Evolutionary conservation across 768 basidiomycete genomes (phyloP), one percentile per base, ranked within the genome.

Genomic region (Boletus insuetus): DNA sequence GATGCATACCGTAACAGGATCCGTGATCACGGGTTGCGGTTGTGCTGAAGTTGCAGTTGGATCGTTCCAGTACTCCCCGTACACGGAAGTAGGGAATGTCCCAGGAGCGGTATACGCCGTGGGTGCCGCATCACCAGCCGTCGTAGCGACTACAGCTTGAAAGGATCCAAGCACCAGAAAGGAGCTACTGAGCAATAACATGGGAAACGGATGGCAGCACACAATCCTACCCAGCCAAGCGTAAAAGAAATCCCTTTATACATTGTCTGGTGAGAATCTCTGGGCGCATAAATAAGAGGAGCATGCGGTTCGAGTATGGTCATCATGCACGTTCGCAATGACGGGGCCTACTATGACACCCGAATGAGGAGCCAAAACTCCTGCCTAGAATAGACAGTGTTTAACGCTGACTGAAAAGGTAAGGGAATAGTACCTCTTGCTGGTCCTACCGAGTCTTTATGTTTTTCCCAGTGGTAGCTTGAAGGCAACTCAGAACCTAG

Each of bases 31-130:
- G 3, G 87, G 87, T 65, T 88, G 86, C 5, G 81, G 82, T 67
- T 89, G 86, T 1, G 77, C 81, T 17, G 80, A 79, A 4, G 87
- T 88, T 17, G 79, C 83, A 4, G 84, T 87, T n/a, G 87, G 85
- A 89, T 45, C 34, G 14, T 35, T 35, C 34, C 34, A 35, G 34
- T 35, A 35, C 14, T 78, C 73, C 19, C 71, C 68, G 64, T 81
- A 88, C 22, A 77, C 70, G 4, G 82, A 78, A 2, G 85, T 84
- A 1, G 86, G 85, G 64, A 86, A 87, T 6, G 69, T 58, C 16
- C 84, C 85, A 6, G 82, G 79, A 16, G 72, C 84, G 1, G 83
- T 82, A 64, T 79, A 86, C 6, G 77, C 77, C 73, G 74, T 48
- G 12, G 20, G 39, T 1, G 44, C 26, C 9, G 20, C 47, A 22